These are phyloP conservation scores for Saccharomycopsis olivae DNA, from an alignment of 805 yeast species.

Conservation along the genomic window DNA sequence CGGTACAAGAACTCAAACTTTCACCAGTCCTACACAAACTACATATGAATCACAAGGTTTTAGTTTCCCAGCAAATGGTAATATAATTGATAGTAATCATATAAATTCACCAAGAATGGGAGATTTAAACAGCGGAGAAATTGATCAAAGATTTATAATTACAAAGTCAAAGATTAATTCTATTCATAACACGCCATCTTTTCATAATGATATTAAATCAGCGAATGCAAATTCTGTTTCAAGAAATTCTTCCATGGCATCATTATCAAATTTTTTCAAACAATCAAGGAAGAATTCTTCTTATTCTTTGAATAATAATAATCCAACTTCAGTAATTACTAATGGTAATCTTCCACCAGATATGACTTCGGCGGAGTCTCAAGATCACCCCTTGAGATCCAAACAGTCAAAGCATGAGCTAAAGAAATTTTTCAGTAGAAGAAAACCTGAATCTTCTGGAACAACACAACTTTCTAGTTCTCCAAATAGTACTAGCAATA, in stretches of 20 bases:
- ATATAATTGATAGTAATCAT: slow-evolving; percentile 16
- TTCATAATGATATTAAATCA: background rate
- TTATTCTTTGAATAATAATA: slow-evolving; percentile 3
- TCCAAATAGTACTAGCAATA: background rate
- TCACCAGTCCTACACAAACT: slow-evolving; percentile 11
- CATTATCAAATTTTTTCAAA: slow-evolving; percentile 63
- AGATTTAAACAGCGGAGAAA: slow-evolving; percentile 9
- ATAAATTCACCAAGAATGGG: slow-evolving; percentile 15
- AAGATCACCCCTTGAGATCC: slow-evolving; percentile 6
- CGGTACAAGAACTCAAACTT: slow-evolving; percentile 6
- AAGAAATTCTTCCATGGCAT: slow-evolving; percentile 72
- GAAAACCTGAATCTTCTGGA: background rate
- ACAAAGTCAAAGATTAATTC: slow-evolving; percentile 14
- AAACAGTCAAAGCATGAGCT: slow-evolving; percentile 15
- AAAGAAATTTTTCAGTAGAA: slow-evolving; percentile 14
- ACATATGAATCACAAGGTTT: slow-evolving; percentile 14
- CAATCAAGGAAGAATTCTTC: slow-evolving; percentile 22
- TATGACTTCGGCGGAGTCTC: slow-evolving; percentile 16
- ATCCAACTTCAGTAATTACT: slow-evolving; percentile 21
- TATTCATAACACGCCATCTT: slow-evolving; percentile 10
- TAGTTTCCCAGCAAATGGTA: slow-evolving; percentile 18
- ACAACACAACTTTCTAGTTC: background rate
- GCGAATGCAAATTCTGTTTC: slow-evolving; percentile 23
- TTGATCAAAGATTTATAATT: slow-evolving; percentile 17
- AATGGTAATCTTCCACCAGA: slow-evolving; percentile 17